Conservation (phyloP, 176 grass and related monocot species). For the Alopecurus myosuroides region DNA sequence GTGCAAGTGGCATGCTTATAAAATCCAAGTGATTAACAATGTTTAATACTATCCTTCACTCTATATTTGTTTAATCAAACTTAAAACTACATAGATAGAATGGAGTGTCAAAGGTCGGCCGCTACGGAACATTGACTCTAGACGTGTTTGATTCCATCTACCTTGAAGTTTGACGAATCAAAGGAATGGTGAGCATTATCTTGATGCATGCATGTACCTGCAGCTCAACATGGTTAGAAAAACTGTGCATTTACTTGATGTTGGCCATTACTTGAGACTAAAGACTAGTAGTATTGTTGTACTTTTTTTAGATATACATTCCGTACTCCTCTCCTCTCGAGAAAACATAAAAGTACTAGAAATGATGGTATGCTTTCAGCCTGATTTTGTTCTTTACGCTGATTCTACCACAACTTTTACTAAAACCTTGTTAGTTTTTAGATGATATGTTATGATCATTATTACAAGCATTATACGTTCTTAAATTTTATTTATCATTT, state of each 20-base stretch:
- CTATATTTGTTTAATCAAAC: slow-evolving; percentile 20
- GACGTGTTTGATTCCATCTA: slow-evolving; percentile 80
- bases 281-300: slow-evolving; percentile 6
- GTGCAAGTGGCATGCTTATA: slow-evolving; percentile 2
- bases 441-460: not conserved
- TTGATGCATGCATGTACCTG: not conserved
- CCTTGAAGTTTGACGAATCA: slow-evolving; percentile 74
- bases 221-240: not conserved
- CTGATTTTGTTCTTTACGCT: not conserved
- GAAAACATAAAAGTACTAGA: slow-evolving; percentile 85
- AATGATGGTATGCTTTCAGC: slow-evolving; percentile 74
- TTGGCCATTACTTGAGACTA: not conserved
- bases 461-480: slow-evolving; percentile 7
- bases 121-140: slow-evolving; percentile 82
- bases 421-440: not conserved
- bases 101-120: slow-evolving; percentile 81
- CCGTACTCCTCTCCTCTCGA: slow-evolving; percentile 78
- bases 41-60: not conserved
- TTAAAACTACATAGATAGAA: slow-evolving; percentile 60
- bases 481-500: not conserved
- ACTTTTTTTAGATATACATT: slow-evolving; percentile 71
- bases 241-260: not conserved
- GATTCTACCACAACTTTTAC: not conserved
- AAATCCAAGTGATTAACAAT: slow-evolving; percentile 5
- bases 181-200: slow-evolving; percentile 58